Evolutionary conservation across 1,284 basidiomycete species (phyloP).

Genomic region (Cronartium quercuum): DNA sequence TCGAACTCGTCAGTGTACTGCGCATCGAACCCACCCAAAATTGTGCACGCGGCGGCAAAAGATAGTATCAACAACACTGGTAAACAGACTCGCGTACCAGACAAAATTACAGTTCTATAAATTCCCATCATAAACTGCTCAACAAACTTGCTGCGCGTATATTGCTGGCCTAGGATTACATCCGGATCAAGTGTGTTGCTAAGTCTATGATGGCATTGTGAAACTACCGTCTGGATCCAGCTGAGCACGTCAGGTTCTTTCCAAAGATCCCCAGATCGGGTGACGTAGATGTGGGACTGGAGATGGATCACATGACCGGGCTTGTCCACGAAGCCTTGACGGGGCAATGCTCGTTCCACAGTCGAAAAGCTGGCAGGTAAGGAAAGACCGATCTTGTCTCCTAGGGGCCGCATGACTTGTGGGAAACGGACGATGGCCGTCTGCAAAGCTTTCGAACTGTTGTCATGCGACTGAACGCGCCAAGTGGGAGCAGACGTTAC

Average conservation of each 20-base stretch:
- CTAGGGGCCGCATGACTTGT: slow-evolving; percentile 67
- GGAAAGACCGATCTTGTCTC: slow-evolving; percentile 70
- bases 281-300: slow-evolving; percentile 75
- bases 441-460: slow-evolving; percentile 61
- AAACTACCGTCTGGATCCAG: slow-evolving; percentile 58
- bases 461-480: slow-evolving; percentile 54
- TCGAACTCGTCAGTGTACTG: background rate
- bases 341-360: slow-evolving; percentile 59
- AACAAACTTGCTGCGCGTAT: too few species aligned
- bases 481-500: background rate
- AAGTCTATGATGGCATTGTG: slow-evolving; percentile 9
- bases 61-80: too few species aligned
- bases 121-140: slow-evolving; percentile 43
- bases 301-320: slow-evolving; percentile 53
- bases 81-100: background rate
- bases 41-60: too few species aligned
- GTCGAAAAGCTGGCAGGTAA: slow-evolving; percentile 58
- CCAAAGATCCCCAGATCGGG: slow-evolving; percentile 70
- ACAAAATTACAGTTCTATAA: slow-evolving; percentile 20
- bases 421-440: slow-evolving; percentile 72
- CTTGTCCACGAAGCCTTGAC: slow-evolving; percentile 56
- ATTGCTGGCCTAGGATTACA: slow-evolving; percentile 40
- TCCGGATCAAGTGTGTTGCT: slow-evolving; percentile 40
- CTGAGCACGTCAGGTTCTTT: slow-evolving; percentile 61
- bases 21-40: background rate